phyloP scores from a whole-genome alignment of 2,329 filamentous ascomycete genomes.

The Fusarium sambucinum region DNA sequence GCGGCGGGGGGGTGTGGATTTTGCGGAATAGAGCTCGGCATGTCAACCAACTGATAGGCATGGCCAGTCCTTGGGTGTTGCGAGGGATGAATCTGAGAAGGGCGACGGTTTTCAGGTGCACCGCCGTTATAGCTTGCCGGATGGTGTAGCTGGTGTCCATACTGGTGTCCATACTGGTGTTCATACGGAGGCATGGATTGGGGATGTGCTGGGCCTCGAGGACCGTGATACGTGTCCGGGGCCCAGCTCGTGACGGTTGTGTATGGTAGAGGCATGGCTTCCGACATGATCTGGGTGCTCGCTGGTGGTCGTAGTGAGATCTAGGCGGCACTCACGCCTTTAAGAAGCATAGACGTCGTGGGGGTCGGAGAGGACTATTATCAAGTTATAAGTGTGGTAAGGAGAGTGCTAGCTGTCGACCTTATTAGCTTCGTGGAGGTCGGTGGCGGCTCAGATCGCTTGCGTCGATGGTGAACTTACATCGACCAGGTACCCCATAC shows the following conservation, averaged over 20 bases:
- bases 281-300: constrained; percentile 45
- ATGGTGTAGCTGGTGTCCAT: constrained; percentile 43
- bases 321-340: constrained; percentile 35
- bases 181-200: constrained; percentile 48
- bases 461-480: constrained; percentile 46
- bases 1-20: constrained; percentile 33
- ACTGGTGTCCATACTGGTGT: too few relatives aligned
- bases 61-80: constrained; percentile 21
- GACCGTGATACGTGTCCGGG: constrained; percentile 36
- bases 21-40: constrained; percentile 31
- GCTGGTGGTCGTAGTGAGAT: constrained; percentile 29
- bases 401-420: constrained; percentile 30
- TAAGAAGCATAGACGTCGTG: constrained; percentile 40
- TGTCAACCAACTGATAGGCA: constrained; percentile 31
- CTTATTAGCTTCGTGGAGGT: constrained; percentile 32
- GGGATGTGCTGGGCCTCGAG: constrained; percentile 40
- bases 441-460: constrained; percentile 40
- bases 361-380: constrained; percentile 19
- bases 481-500: constrained; percentile 37
- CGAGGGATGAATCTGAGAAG: constrained; percentile 25
- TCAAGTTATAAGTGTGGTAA: constrained; percentile 28
- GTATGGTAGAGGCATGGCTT: constrained; percentile 46
- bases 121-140: constrained; percentile 42
- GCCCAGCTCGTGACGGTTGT: constrained; percentile 35
- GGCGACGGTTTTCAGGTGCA: constrained; percentile 26